Percentiles rank a stretch among this genome's conserved stretches.
These are phyloP conservation scores for Suillus hirtellus DNA, from an alignment of 768 basidiomycete species.

Conservation along the genomic window DNA sequence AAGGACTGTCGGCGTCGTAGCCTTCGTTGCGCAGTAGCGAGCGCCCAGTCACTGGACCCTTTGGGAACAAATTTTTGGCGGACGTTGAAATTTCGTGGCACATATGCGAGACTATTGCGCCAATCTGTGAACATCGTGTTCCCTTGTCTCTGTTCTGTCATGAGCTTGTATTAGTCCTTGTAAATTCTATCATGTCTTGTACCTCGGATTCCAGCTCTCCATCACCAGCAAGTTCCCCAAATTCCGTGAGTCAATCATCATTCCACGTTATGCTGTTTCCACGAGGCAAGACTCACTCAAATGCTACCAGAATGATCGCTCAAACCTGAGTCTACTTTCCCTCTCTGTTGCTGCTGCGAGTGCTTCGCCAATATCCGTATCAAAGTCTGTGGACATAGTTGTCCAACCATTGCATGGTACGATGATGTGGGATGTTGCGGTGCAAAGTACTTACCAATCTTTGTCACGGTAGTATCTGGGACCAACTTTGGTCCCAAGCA, in stretches of 20 bases:
- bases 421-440: constrained; percentile 20
- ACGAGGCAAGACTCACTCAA: background rate
- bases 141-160: constrained; percentile 17
- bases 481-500: constrained; percentile 49
- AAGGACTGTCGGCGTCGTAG: background rate
- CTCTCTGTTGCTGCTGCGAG: constrained; percentile 63
- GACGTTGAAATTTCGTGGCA: constrained; percentile 27
- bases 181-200: constrained; percentile 12
- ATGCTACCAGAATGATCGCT: constrained; percentile 12
- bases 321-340: constrained; percentile 56
- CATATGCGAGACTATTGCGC: constrained; percentile 9
- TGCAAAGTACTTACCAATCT: constrained; percentile 18
- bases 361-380: constrained; percentile 47
- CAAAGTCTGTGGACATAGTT: constrained; percentile 15
- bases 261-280: constrained; percentile 1
- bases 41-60: background rate
- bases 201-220: background rate
- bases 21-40: background rate
- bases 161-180: constrained; percentile 16
- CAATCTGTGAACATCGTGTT: constrained; percentile 2
- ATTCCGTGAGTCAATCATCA: constrained; percentile 12
- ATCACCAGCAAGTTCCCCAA: constrained; percentile 11
- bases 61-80: constrained; percentile 27
- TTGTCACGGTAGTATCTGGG: constrained; percentile 17
- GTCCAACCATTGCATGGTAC: constrained; percentile 17